Evolutionary conservation across 1,284 basidiomycete species (phyloP).

Genomic region (Leccinum holopus): DNA sequence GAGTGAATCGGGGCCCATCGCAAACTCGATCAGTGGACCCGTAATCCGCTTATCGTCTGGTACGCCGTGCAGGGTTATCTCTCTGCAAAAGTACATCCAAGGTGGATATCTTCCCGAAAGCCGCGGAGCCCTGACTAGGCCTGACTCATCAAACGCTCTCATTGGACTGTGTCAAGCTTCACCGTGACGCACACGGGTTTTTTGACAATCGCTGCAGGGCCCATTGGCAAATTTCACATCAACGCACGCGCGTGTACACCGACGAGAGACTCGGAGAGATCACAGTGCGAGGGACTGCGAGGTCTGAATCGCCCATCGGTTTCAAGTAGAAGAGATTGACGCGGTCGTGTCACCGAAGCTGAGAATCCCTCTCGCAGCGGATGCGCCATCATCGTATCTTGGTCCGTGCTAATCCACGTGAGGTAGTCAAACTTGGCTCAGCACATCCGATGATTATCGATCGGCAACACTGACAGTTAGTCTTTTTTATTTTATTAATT

Average conservation of each 20-base stretch:
- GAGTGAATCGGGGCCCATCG: not conserved
- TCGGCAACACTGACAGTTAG: not conserved
- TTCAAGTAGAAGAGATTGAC: too few species aligned
- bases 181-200: not conserved
- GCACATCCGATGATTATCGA: not conserved
- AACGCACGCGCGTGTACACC: not conserved
- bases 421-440: not conserved
- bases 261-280: too few species aligned
- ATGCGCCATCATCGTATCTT: not conserved
- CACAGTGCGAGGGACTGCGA: too few species aligned
- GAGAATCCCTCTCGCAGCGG: not conserved
- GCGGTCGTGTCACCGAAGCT: too few species aligned
- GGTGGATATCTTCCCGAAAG: not conserved
- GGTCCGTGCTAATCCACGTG: not conserved
- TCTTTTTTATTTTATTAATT: too few species aligned
- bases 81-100: not conserved
- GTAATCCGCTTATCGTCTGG: not conserved
- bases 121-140: not conserved
- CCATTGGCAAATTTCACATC: not conserved
- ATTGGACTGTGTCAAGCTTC: not conserved
- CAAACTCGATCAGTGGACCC: not conserved
- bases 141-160: not conserved
- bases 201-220: too few species aligned
- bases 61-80: not conserved
- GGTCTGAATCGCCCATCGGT: not conserved